Percentiles rank a stretch among this genome's conserved stretches.
These are phyloP conservation scores for Cantharellus anzutake DNA, from an alignment of 768 basidiomycete species.

Conservation along the genomic window DNA sequence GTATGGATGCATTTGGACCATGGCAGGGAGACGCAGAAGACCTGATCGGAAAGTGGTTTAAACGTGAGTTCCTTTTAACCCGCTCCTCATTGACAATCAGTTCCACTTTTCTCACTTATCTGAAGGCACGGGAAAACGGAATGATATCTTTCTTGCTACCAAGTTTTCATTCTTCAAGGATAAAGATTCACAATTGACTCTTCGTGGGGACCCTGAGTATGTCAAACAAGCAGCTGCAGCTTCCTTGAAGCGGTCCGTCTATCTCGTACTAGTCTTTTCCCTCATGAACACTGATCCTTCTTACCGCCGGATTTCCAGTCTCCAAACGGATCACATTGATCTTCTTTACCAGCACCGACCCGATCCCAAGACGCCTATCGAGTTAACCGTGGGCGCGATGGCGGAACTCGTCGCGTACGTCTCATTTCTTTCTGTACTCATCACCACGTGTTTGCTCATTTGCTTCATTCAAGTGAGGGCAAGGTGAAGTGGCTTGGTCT, in stretches of 20 bases:
- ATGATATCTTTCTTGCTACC: slow-evolving; percentile 40
- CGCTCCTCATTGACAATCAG: not conserved
- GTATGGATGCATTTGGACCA: not conserved
- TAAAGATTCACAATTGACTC: not conserved
- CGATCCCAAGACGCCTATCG: slow-evolving; percentile 13
- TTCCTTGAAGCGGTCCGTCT: slow-evolving; percentile 5
- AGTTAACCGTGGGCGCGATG: slow-evolving; percentile 10
- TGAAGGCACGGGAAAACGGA: slow-evolving; percentile 25
- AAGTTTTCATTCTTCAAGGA: slow-evolving; percentile 25
- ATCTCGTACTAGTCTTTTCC: too few species aligned
- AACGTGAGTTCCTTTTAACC: slow-evolving; percentile 10
- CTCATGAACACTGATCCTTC: too few species aligned
- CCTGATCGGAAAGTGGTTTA: slow-evolving; percentile 32
- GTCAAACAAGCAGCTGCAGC: slow-evolving; percentile 5
- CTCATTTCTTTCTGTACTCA: not conserved
- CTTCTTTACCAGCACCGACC: slow-evolving; percentile 10
- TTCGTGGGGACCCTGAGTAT: slow-evolving; percentile 9
- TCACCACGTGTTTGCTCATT: not conserved
- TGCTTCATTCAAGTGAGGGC: slow-evolving; percentile 16
- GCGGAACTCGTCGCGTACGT: slow-evolving; percentile 7
- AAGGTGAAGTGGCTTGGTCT: slow-evolving; percentile 35
- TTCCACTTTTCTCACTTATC: not conserved
- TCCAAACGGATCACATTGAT: slow-evolving; percentile 10
- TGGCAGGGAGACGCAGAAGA: slow-evolving; percentile 25
- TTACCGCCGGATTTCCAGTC: not conserved